Base-by-base conservation (phyloP, 169 alveolate species). In the Cardiosporidium cionae region DNA sequence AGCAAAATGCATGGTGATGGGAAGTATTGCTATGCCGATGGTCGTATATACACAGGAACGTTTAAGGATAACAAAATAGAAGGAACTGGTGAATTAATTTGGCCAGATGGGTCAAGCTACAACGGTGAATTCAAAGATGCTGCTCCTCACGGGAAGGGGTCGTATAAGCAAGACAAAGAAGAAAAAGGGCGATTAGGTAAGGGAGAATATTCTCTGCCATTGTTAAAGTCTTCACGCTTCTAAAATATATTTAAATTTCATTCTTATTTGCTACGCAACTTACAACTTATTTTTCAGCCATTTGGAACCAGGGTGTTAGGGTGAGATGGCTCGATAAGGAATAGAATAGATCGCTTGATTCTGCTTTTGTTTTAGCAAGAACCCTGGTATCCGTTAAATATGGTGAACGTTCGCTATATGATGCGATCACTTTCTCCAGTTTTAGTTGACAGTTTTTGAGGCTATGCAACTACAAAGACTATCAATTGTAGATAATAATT, bases 91-190 rank as follows among this genome's bases (percentile, higher is more conserved):
- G 72, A 78, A 22, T 70, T 85, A 53, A 81, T 86, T 32, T 84
- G 90, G 87, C 83, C 66, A 0, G 92, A 89, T 64, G 92, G 93
- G 77, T 92, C 66, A 70, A 74, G 82, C 32, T 93, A 90, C 58
- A 53, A 76, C 34, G 90, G 90, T 27, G 89, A 76, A 27, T 85
- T 83, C 85, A 78, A 82, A 52, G 86, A 68, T 65, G 90, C 84
- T n/a, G 74, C 74, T 32, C 85, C 86, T 23, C 86, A 85, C 67
- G 90, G 90, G 31, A 73, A 78, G 44, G 90, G 90, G 5, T 68
- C 71, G 5, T 81, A 76, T 27, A 84, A 74, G 72, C 68, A 82
- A 22, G 79, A 80, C 33, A 81, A 78, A 67, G 90, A 64, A 0
- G 66, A 65, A 23, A 36, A 73, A 7, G 37, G 79, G 3, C 74